Evolutionary conservation across 2,329 filamentous ascomycete species (phyloP), one percentile per base, ranked within the genome.

Genomic region (Hypoxylon sp.): DNA sequence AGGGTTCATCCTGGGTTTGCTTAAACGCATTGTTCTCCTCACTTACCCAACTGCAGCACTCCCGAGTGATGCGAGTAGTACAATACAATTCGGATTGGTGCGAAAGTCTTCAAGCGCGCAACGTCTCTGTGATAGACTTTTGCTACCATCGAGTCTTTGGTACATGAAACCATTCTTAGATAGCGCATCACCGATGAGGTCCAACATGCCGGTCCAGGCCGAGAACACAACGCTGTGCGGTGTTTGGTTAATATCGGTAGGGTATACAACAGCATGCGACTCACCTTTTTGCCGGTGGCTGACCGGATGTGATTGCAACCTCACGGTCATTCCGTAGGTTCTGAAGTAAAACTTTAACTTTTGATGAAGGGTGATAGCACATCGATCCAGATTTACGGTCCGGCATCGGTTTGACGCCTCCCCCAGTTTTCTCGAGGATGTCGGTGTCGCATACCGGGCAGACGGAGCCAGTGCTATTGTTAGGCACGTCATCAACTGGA

Each of bases 41-140:
- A 13, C 65, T 25, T 64, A 67, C 65, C 65, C 65, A 38, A 67
- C 65, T 32, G 60, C 60, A 30, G 65, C 65, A 32, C 65, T 67
- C 36, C 65, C 60, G 4, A 67, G 51, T 3, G 65, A 67, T 19
- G 60, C 65, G 43, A 67, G 65, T 5, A 67, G 41, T 58, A 64
- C 34, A n/a, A 46, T 61, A 25, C 60, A 64, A 10, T 32, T 17
- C 1, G 41, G n/a, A 14, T 61, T 53, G 2, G 30, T 11, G 21
- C 65, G 65, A 50, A 67, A 67, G 14, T 64, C 52, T 13, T 60
- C 34, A 19, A 67, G 56, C 5, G 60, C 60, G 14, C 13, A 6
- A 11, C 46, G 46, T 19, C 65, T 60, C 38, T 63, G 56, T 17
- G 45, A 10, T 5, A 67, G 41, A 10, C 11, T 64, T 23, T 13